Conservation (phyloP, 805 yeast genomes). For the Yamadazyma akitaensis region DNA sequence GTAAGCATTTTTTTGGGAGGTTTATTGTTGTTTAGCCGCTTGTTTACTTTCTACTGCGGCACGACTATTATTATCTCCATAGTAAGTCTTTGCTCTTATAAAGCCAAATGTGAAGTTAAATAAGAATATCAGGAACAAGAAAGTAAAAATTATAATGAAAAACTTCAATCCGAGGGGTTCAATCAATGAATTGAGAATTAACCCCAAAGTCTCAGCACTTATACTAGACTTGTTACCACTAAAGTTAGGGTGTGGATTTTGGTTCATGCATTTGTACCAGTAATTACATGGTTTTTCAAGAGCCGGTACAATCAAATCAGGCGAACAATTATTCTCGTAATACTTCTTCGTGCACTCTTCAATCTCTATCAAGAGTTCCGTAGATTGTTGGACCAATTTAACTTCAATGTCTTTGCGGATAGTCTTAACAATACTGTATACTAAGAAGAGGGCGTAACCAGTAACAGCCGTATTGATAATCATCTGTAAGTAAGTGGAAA, state of each 20-base stretch:
- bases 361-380: constrained; percentile 48
- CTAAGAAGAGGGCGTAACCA: constrained; percentile 41
- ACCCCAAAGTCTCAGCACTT: constrained; percentile 61
- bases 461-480: constrained; percentile 48
- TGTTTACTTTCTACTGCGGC: not conserved
- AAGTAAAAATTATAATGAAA: constrained; percentile 40
- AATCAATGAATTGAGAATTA: constrained; percentile 56
- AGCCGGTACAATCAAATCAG: constrained; percentile 55
- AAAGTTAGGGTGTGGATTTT: constrained; percentile 40
- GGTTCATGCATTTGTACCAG: constrained; percentile 68
- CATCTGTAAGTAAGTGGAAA: constrained; percentile 62
- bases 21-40: not conserved
- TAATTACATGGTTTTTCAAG: constrained; percentile 51
- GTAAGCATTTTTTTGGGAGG: not conserved
- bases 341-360: constrained; percentile 52
- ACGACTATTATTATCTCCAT: constrained; percentile 24
- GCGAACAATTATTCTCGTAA: constrained; percentile 54
- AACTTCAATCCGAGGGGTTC: constrained; percentile 69
- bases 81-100: constrained; percentile 52
- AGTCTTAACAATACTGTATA: constrained; percentile 43
- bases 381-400: constrained; percentile 47
- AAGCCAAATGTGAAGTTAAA: constrained; percentile 68
- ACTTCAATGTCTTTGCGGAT: constrained; percentile 52
- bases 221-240: constrained; percentile 51
- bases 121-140: constrained; percentile 48